These are phyloP conservation scores for Allantophomopsis cytisporea DNA, from an alignment of 2,329 filamentous ascomycete species.

Conservation along the genomic window DNA sequence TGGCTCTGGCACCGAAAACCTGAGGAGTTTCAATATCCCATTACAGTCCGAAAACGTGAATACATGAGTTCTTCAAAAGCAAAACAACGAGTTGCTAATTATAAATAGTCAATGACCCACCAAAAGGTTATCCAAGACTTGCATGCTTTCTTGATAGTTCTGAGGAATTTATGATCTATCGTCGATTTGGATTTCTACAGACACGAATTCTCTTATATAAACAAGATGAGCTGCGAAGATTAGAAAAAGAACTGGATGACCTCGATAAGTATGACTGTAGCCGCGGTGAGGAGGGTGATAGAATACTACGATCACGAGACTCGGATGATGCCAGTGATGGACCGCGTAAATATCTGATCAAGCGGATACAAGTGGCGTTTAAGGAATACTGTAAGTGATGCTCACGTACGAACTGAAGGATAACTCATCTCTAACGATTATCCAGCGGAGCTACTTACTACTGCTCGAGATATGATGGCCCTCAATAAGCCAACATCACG, in stretches of 20 bases:
- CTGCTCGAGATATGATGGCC: conserved; percentile 12
- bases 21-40: too few species aligned
- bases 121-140: conserved; percentile 21
- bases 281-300: too few species aligned
- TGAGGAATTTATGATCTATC: conserved; percentile 25
- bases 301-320: too few species aligned
- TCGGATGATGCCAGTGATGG: too few species aligned
- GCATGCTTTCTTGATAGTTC: conserved; percentile 26
- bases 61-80: too few species aligned
- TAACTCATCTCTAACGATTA: background rate
- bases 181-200: conserved; percentile 26
- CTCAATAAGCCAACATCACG: conserved; percentile 15
- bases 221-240: too few species aligned
- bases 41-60: too few species aligned
- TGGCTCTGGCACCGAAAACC: too few species aligned
- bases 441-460: conserved; percentile 6
- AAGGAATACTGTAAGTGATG: conserved; percentile 1
- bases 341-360: background rate
- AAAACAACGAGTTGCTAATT: too few species aligned
- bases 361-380: conserved; percentile 5
- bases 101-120: background rate
- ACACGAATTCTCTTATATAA: conserved; percentile 16
- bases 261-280: too few species aligned
- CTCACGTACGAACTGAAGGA: background rate
- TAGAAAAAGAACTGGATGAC: too few species aligned